Conservation (phyloP, 768 basidiomycete genomes). For the Suillus bovinus region DNA sequence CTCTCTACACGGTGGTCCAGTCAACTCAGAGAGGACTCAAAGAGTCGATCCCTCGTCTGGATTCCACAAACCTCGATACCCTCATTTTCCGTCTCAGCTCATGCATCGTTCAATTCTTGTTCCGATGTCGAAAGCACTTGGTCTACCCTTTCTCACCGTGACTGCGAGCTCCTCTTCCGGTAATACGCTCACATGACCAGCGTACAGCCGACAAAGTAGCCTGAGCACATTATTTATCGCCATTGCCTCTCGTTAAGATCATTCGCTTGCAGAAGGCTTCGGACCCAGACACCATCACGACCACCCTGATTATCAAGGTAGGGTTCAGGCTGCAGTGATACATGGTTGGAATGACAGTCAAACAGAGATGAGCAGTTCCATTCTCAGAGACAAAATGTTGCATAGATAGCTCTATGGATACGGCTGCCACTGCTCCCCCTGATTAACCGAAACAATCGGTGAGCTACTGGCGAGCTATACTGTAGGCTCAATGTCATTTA, state of each 20-base stretch:
- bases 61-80: no score
- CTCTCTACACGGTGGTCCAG: no score
- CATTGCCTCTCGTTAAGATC: slow-evolving; percentile 27
- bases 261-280: slow-evolving; percentile 28
- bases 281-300: slow-evolving; percentile 24
- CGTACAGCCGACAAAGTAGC: slow-evolving; percentile 22
- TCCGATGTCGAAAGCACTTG: slow-evolving; percentile 27
- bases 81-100: slow-evolving; percentile 29
- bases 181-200: slow-evolving; percentile 27
- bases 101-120: slow-evolving; percentile 30
- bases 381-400: neutral
- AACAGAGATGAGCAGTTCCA: neutral
- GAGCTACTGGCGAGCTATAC: neutral
- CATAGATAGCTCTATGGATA: neutral
- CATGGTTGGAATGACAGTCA: neutral
- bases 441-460: neutral
- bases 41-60: slow-evolving; percentile 14
- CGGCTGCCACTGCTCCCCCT: neutral
- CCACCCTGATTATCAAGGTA: slow-evolving; percentile 26
- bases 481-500: neutral
- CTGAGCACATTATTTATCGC: slow-evolving; percentile 17
- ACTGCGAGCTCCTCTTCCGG: slow-evolving; percentile 32
- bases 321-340: no score
- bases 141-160: slow-evolving; percentile 21
- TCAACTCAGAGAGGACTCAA: no score